Evolutionary conservation across 108 stramenopile genomes (phyloP).

Genomic region (Pseudonitzschia delicatissima): DNA sequence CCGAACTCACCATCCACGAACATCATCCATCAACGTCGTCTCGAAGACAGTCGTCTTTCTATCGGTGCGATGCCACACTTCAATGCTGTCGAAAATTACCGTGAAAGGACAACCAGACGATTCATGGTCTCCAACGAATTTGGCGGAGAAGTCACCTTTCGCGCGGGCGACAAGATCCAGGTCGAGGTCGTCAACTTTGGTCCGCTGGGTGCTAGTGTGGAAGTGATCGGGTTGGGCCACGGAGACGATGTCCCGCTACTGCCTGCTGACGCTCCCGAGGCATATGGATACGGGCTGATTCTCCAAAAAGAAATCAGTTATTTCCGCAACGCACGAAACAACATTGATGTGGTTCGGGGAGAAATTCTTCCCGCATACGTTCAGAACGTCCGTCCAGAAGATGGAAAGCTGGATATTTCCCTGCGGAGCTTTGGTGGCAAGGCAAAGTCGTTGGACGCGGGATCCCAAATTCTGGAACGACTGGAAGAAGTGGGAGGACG

Average conservation of each 20-base stretch:
- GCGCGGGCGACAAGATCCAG: conserved; percentile 59
- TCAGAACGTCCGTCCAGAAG: conserved; percentile 60
- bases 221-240: conserved; percentile 64
- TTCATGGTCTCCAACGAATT: conserved; percentile 9
- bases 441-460: conserved; percentile 60
- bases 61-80: background rate
- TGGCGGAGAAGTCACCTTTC: conserved; percentile 26
- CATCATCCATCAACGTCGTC: background rate
- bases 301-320: conserved; percentile 72
- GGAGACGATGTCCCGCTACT: conserved; percentile 41
- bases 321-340: conserved; percentile 63
- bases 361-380: conserved; percentile 76
- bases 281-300: conserved; percentile 70
- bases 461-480: conserved; percentile 51
- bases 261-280: conserved; percentile 51
- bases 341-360: conserved; percentile 70
- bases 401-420: conserved; percentile 62
- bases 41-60: background rate
- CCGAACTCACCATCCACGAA: background rate
- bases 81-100: background rate
- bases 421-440: conserved; percentile 68
- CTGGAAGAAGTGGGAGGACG: conserved; percentile 38
- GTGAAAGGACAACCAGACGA: background rate
- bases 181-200: conserved; percentile 79
- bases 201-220: conserved; percentile 72